phyloP scores from a whole-genome alignment of 164 flowering plant species.

The Platanus orientalis region DNA sequence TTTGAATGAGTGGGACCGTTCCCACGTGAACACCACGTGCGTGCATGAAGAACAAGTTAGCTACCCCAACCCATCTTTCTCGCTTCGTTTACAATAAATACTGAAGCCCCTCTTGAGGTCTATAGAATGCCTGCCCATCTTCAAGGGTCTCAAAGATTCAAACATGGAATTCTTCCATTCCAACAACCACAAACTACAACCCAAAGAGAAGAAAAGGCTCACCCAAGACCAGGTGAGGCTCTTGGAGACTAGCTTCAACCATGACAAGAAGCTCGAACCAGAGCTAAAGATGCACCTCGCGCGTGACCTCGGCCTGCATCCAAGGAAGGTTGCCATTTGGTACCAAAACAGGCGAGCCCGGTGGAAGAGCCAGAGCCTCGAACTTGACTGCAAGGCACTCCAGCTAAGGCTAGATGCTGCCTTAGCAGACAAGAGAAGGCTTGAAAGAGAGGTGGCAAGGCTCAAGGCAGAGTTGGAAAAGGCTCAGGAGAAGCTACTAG shows the following conservation, averaged over 20 bases:
- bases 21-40: slow-evolving; percentile 23
- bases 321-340: slow-evolving; percentile 42
- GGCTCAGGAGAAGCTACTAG: slow-evolving; percentile 24
- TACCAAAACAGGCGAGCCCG: slow-evolving; percentile 42
- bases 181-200: slow-evolving; percentile 14
- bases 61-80: slow-evolving; percentile 5
- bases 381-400: slow-evolving; percentile 27
- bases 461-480: slow-evolving; percentile 31
- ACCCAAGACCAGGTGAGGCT: slow-evolving; percentile 28
- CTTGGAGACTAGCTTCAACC: slow-evolving; percentile 31
- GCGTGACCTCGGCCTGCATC: slow-evolving; percentile 25
- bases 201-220: slow-evolving; percentile 33
- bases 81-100: slow-evolving; percentile 5
- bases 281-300: slow-evolving; percentile 33
- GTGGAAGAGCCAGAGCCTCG: slow-evolving; percentile 31
- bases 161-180: slow-evolving; percentile 20
- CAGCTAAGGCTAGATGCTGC: slow-evolving; percentile 28
- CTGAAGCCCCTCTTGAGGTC: background rate
- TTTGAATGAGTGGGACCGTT: slow-evolving; percentile 12
- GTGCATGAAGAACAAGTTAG: slow-evolving; percentile 9
- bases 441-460: slow-evolving; percentile 33
- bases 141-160: background rate
- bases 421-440: slow-evolving; percentile 30
- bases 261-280: slow-evolving; percentile 31
- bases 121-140: background rate